A percentile compares a stretch with the other conserved stretches of the same genome.
Evolutionary conservation across 2,329 filamentous ascomycete genomes (phyloP).

Genomic region (Cytospora piceicola): DNA sequence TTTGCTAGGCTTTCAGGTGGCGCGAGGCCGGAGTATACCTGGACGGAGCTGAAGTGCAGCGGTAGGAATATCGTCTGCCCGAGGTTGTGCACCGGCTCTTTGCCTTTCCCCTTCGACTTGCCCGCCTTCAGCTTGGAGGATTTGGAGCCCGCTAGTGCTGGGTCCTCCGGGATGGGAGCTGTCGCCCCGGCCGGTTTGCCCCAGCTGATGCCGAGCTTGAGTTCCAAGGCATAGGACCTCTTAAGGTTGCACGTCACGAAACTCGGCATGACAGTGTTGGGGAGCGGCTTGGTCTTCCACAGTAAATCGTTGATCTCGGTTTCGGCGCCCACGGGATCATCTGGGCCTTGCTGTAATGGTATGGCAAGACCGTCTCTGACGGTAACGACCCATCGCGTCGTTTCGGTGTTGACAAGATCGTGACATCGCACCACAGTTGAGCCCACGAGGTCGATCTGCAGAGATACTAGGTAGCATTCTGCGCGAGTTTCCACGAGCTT

Average conservation of each 20-base stretch:
- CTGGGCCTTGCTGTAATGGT: slow-evolving; percentile 63
- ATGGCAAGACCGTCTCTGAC: slow-evolving; percentile 73
- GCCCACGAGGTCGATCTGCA: slow-evolving; percentile 82
- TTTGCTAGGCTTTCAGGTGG: slow-evolving; percentile 78
- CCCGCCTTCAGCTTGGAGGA: slow-evolving; percentile 11
- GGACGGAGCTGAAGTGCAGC: slow-evolving; percentile 71
- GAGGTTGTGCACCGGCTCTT: slow-evolving; percentile 37
- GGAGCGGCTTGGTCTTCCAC: slow-evolving; percentile 75
- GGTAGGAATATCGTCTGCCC: slow-evolving; percentile 80
- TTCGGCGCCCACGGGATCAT: slow-evolving; percentile 65
- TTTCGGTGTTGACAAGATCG: slow-evolving; percentile 71
- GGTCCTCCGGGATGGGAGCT: slow-evolving; percentile 23
- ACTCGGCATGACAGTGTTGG: slow-evolving; percentile 83
- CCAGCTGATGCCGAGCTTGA: slow-evolving; percentile 78
- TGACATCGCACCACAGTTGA: slow-evolving; percentile 80
- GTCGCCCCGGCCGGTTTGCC: slow-evolving; percentile 54
- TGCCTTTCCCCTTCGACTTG: slow-evolving; percentile 43
- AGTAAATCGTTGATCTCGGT: slow-evolving; percentile 69
- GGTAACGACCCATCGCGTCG: slow-evolving; percentile 74
- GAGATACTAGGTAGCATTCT: slow-evolving; percentile 72
- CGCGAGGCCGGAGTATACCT: slow-evolving; percentile 85
- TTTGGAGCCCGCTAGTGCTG: slow-evolving; percentile 29
- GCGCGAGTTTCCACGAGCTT: slow-evolving; percentile 73
- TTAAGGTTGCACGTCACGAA: slow-evolving; percentile 89
- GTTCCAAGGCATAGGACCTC: slow-evolving; percentile 80